phyloP scores from a whole-genome alignment of 345 rosid species.

The Luvunga scandens region DNA sequence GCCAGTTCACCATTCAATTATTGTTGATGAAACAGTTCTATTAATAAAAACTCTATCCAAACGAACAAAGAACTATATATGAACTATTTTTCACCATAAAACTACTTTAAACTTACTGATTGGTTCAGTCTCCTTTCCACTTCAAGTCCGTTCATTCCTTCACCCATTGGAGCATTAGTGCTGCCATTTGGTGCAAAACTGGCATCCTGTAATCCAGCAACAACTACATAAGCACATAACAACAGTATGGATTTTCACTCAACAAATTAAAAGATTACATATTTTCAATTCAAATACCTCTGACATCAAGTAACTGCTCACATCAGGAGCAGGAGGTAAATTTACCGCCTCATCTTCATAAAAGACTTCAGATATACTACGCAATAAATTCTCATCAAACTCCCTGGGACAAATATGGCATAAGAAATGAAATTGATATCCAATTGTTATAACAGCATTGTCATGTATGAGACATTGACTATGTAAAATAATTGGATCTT shows the following conservation, averaged over 20 bases:
- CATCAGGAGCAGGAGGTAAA: conserved; percentile 88
- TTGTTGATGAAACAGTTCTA: neutral
- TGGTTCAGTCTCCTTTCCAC: conserved; percentile 65
- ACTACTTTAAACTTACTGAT: conserved; percentile 38
- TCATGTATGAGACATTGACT: conserved; percentile 1
- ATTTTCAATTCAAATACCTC: conserved; percentile 56
- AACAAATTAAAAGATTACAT: conserved; percentile 4
- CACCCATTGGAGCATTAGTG: conserved; percentile 45
- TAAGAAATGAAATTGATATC: conserved; percentile 11
- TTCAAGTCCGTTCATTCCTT: conserved; percentile 84
- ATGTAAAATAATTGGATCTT: conserved; percentile 33
- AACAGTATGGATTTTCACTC: conserved; percentile 3
- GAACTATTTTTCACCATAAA: neutral
- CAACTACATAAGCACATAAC: conserved; percentile 11
- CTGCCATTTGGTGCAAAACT: conserved; percentile 69
- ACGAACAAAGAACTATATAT: neutral
- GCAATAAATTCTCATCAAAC: conserved; percentile 84
- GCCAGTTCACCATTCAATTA: neutral
- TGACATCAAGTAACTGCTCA: conserved; percentile 83
- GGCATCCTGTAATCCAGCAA: conserved; percentile 59
- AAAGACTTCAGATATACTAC: conserved; percentile 70
- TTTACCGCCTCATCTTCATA: conserved; percentile 80
- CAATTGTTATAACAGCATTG: neutral
- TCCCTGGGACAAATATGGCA: conserved; percentile 54
- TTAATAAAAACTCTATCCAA: conserved; percentile 1